These are phyloP conservation scores for Fomitopsis betulina DNA, from an alignment of 1,284 basidiomycete species.

Conservation along the genomic window DNA sequence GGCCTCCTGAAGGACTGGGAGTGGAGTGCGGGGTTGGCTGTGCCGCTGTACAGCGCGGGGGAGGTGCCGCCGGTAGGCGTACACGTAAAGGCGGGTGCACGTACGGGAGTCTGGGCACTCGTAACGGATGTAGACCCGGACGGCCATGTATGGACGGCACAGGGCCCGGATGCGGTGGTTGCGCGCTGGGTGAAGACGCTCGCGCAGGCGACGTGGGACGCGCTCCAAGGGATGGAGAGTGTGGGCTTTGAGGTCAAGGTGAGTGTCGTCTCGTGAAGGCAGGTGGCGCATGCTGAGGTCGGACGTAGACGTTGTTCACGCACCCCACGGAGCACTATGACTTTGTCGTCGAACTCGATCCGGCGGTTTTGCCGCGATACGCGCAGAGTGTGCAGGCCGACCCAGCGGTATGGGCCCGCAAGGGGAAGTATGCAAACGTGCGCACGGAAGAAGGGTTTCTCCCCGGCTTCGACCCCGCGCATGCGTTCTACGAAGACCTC, in stretches of 20 bases:
- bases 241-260: slow-evolving; percentile 52
- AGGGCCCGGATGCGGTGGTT: slow-evolving; percentile 61
- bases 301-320: slow-evolving; percentile 67
- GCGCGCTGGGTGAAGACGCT: slow-evolving; percentile 68
- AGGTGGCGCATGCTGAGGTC: background rate
- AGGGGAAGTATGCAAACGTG: slow-evolving; percentile 46
- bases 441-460: slow-evolving; percentile 28
- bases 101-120: slow-evolving; percentile 71
- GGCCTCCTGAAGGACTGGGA: slow-evolving; percentile 81
- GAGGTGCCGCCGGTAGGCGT: slow-evolving; percentile 15
- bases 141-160: slow-evolving; percentile 74
- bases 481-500: slow-evolving; percentile 65
- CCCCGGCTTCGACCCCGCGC: slow-evolving; percentile 82
- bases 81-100: slow-evolving; percentile 30
- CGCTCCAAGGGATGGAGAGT: slow-evolving; percentile 41
- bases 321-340: slow-evolving; percentile 88
- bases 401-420: slow-evolving; percentile 37
- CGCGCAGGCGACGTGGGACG: slow-evolving; percentile 67
- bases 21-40: slow-evolving; percentile 65
- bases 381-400: slow-evolving; percentile 58
- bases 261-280: slow-evolving; percentile 7
- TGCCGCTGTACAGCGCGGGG: slow-evolving; percentile 50
- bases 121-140: slow-evolving; percentile 76
- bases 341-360: slow-evolving; percentile 75
- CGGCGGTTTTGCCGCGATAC: slow-evolving; percentile 67